Evolutionary conservation across 2,329 filamentous ascomycete genomes (phyloP).

Genomic region (Endothia cerciana): DNA sequence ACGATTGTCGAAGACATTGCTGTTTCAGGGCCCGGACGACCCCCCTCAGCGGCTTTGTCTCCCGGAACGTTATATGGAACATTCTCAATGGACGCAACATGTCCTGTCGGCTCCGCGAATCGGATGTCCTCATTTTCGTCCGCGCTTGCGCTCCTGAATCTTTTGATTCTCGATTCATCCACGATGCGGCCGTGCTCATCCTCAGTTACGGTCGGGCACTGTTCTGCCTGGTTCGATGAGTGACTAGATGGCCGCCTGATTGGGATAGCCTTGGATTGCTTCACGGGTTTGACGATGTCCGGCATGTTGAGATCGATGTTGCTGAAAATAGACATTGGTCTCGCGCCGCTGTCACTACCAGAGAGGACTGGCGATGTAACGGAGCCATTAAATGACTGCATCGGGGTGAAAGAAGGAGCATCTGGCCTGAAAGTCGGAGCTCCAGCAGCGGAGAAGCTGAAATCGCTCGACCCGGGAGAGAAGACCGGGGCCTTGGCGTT

Average conservation of each 20-base stretch:
- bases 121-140: conserved; percentile 75
- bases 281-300: conserved; percentile 67
- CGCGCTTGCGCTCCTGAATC: conserved; percentile 66
- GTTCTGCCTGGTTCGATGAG: conserved; percentile 36
- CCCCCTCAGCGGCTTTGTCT: conserved; percentile 31
- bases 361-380: conserved; percentile 51
- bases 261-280: conserved; percentile 81
- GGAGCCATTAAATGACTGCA: conserved; percentile 50
- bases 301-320: conserved; percentile 66
- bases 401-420: conserved; percentile 76
- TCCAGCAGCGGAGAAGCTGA: conserved; percentile 69
- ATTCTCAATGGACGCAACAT: neutral
- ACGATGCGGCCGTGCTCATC: conserved; percentile 64
- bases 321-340: conserved; percentile 65
- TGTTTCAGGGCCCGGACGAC: conserved; percentile 47
- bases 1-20: conserved; percentile 58
- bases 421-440: conserved; percentile 72
- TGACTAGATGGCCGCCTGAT: conserved; percentile 70
- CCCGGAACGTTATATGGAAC: conserved; percentile 28
- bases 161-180: conserved; percentile 76
- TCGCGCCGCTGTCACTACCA: conserved; percentile 47
- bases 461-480: conserved; percentile 66
- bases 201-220: conserved; percentile 40
- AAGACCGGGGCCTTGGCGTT: conserved; percentile 74
- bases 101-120: conserved; percentile 64